Base-by-base conservation (phyloP, 1,284 basidiomycete genomes). In the Naganishia albida region DNA sequence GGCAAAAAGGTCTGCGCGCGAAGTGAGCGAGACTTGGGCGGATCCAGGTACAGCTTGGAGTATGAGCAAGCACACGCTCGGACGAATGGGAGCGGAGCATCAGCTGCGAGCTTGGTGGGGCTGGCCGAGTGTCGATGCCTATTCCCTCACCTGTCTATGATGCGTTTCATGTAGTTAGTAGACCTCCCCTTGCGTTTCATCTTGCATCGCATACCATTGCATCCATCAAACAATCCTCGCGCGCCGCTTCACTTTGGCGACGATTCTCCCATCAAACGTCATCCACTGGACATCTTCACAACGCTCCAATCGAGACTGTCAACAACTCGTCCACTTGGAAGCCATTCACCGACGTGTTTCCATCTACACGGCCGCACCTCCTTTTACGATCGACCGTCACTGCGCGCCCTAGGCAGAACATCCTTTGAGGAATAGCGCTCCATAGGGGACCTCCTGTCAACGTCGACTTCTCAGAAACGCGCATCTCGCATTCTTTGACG, bases 31-130 rank as follows among this genome's bases (percentile, higher is more conserved):
- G 46, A 49, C 56, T 60, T 60, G 56, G 56, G n/a, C 46, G 25
- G 15, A 30, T 18, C 26, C 42, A 57, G 38, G 56, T 60, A 60
- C 56, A 60, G 56, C 48, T 13, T 46, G 55, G 26, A 60, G 56
- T 59, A 59, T 60, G 56, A 60, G 56, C 46, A 60, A 60, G 56
- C 56, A 50, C 16, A 25, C 25, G 46, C 56, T 49, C 30, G 46
- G 56, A 60, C 56, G 56, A 60, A 60, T 60, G 56, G 34, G 56
- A 60, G 56, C 56, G 46, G 34, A 60, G 56, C 46, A 60, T 60
- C 56, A 60, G 56, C 56, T 50, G 46, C 34, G 10, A 34, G 42
- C 42, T 43, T 43, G 42, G 42, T 43, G 42, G 34, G 34, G 34
- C 34, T 34, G 34, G 34, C 34, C 34, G 34, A 34, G 34, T 34